A percentile compares a stretch with the other conserved stretches of the same genome.
Evolutionary conservation across 2,329 filamentous ascomycete genomes (phyloP).

Genomic region (Nemania diffusa): DNA sequence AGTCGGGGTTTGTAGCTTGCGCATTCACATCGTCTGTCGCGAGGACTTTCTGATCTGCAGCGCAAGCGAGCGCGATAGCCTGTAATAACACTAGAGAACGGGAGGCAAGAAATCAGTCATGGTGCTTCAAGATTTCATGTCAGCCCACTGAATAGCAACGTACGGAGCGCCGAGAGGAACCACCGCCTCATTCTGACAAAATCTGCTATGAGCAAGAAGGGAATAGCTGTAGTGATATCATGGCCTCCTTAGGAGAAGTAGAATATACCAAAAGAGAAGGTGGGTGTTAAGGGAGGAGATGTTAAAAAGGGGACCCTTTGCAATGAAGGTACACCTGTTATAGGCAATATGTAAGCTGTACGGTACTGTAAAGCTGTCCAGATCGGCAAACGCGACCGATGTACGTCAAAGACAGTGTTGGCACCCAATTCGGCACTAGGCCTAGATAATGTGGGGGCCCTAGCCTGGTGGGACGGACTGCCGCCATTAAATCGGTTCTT

Average conservation of each 20-base stretch:
- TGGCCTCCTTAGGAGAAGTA: constrained; percentile 42
- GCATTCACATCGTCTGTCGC: constrained; percentile 36
- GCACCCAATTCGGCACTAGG: constrained; percentile 4
- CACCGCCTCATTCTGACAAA: constrained; percentile 47
- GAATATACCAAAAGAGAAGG: constrained; percentile 22
- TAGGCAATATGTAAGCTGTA: not conserved
- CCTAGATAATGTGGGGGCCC: constrained; percentile 12
- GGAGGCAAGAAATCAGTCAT: constrained; percentile 22
- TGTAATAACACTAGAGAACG: constrained; percentile 48
- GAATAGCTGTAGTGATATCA: constrained; percentile 45
- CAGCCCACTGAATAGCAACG: constrained; percentile 31
- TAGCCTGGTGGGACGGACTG: not conserved
- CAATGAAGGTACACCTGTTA: not conserved
- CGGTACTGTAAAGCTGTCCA: constrained; percentile 42
- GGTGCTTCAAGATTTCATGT: constrained; percentile 2
- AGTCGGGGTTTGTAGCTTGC: constrained; percentile 38
- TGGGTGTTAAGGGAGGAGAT: constrained; percentile 10
- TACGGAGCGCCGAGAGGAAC: constrained; percentile 48
- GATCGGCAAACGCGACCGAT: constrained; percentile 42
- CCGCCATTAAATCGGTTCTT: constrained; percentile 5
- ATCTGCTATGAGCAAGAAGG: constrained; percentile 48
- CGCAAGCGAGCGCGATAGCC: constrained; percentile 41
- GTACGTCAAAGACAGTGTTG: constrained; percentile 35
- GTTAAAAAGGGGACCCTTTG: constrained; percentile 13
- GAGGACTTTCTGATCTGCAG: constrained; percentile 48